Percentiles rank a stretch among this genome's conserved stretches.
Conservation (phyloP, 1,284 basidiomycete species). For the Apiotrichum laibachii region DNA sequence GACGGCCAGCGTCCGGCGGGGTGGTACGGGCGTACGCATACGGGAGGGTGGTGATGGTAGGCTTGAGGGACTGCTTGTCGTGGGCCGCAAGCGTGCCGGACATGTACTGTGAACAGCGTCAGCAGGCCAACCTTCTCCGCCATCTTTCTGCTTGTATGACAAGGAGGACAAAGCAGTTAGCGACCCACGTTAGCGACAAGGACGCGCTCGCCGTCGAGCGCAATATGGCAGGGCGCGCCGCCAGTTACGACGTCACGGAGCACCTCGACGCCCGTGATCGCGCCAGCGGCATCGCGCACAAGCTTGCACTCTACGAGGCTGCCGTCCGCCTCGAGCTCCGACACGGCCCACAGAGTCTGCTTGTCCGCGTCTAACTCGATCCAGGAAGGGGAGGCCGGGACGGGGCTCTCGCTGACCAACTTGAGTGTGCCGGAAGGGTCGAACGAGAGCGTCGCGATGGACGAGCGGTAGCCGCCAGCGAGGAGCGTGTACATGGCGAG, state of each 20-base stretch:
- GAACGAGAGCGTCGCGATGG: constrained; percentile 35
- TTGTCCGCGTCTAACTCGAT: constrained; percentile 32
- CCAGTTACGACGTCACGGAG: not conserved
- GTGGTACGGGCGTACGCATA: constrained; percentile 30
- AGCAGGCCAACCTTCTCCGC: not conserved
- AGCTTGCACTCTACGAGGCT: constrained; percentile 3
- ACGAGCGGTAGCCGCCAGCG: constrained; percentile 38
- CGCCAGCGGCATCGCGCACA: not conserved
- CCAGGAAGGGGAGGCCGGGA: constrained; percentile 38
- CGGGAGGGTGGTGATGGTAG: constrained; percentile 28
- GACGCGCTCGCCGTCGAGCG: constrained; percentile 44
- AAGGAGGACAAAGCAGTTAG: no score
- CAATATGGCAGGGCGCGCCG: constrained; percentile 19
- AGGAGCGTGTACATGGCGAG: constrained; percentile 40
- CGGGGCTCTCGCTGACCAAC: constrained; percentile 7
- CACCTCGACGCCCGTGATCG: not conserved
- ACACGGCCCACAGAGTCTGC: constrained; percentile 28
- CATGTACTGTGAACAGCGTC: constrained; percentile 21
- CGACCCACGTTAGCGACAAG: constrained; percentile 38
- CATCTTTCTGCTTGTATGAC: no score
- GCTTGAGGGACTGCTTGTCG: not conserved
- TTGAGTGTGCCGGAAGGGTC: constrained; percentile 18
- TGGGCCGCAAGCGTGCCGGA: constrained; percentile 33
- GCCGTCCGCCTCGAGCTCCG: constrained; percentile 32
- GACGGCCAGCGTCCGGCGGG: constrained; percentile 44